phyloP scores from a whole-genome alignment of 352 stramenopile genomes.

The Pythium coloratum region DNA sequence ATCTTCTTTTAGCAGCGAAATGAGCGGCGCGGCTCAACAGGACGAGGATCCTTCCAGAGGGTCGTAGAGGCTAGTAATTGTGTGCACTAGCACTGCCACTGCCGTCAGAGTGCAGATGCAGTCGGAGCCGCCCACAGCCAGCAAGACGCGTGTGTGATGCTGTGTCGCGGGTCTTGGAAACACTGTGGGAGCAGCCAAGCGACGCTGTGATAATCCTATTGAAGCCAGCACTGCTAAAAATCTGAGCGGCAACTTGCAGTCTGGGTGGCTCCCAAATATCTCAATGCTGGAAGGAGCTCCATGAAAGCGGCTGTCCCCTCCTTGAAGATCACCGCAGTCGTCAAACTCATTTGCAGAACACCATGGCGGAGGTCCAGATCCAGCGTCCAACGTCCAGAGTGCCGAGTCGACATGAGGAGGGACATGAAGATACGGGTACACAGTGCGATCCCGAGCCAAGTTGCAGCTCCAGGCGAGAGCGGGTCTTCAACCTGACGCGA shows the following conservation, averaged over 20 bases:
- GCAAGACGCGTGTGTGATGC: background rate
- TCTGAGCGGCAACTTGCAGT: background rate
- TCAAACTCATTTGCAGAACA: background rate
- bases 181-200: background rate
- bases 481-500: constrained; percentile 1
- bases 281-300: constrained; percentile 2
- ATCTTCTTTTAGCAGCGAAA: background rate
- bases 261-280: constrained; percentile 3
- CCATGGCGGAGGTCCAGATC: background rate
- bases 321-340: constrained; percentile 1
- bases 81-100: background rate
- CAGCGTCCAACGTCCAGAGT: background rate
- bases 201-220: background rate
- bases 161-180: constrained; percentile 8
- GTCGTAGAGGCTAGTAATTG: background rate
- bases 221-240: background rate
- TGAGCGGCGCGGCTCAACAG: background rate
- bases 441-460: background rate
- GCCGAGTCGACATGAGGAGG: background rate
- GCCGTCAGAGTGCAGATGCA: background rate
- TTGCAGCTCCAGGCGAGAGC: background rate
- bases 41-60: no score
- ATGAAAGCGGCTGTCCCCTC: background rate
- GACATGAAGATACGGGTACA: background rate
- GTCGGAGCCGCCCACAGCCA: background rate